phyloP scores from a whole-genome alignment of 2,329 filamentous ascomycete genomes.

The Xylaria digitata region DNA sequence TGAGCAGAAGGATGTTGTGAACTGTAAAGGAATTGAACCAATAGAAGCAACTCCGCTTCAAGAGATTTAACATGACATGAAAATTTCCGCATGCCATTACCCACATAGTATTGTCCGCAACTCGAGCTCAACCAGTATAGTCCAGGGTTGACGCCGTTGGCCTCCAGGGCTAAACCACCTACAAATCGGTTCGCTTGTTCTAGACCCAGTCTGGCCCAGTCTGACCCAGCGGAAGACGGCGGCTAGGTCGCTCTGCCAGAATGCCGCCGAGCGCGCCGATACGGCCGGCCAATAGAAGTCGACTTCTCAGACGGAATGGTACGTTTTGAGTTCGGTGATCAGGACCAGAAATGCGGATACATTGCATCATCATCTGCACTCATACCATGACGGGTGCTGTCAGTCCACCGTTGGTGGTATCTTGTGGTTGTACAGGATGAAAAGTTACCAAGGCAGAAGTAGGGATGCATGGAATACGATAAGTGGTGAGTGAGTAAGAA shows the following conservation, averaged over 20 bases:
- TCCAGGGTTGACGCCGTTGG: not conserved
- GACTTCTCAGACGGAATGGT: conserved; percentile 10
- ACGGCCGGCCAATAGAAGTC: conserved; percentile 16
- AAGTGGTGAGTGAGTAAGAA: conserved; percentile 8
- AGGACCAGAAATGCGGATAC: conserved; percentile 3
- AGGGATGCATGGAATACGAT: not conserved
- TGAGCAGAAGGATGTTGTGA: no score
- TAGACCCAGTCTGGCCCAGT: no score
- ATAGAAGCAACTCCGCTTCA: not conserved
- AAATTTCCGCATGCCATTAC: no score
- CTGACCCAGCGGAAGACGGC: not conserved
- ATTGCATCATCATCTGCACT: conserved; percentile 35
- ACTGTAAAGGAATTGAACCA: no score
- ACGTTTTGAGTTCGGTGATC: conserved; percentile 15
- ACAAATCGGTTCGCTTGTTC: no score
- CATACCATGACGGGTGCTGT: conserved; percentile 18
- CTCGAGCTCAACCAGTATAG: no score
- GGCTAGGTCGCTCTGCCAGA: conserved; percentile 7
- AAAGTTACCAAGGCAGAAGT: no score
- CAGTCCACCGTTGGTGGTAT: conserved; percentile 28
- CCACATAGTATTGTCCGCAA: no score
- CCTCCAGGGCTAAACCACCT: not conserved
- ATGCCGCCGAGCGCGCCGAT: conserved; percentile 20
- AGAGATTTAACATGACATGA: no score
- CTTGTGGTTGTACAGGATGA: not conserved